Percentiles rank a stretch among this genome's conserved stretches.
Evolutionary conservation across 768 basidiomycete species (phyloP).

Genomic region (Leccinum fibrillosum): DNA sequence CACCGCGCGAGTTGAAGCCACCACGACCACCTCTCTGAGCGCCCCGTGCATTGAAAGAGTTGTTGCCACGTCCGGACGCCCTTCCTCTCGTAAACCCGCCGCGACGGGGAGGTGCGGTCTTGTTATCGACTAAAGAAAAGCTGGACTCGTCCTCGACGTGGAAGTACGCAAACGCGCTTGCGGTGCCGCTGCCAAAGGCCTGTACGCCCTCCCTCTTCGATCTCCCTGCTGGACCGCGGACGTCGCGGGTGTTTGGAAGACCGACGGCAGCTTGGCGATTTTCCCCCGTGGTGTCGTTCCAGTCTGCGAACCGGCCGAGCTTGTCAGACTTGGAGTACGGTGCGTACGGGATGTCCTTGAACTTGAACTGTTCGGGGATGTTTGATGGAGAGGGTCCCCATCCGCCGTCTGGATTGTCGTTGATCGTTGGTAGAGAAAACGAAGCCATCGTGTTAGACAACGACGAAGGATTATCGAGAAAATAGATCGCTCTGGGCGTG

Average conservation of each 20-base stretch:
- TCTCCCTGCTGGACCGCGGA: slow-evolving; percentile 51
- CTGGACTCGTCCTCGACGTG: slow-evolving; percentile 97
- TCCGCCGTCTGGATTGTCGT: slow-evolving; percentile 90
- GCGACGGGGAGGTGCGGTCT: slow-evolving; percentile 64
- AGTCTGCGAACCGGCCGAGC: slow-evolving; percentile 95
- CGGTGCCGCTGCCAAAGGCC: slow-evolving; percentile 86
- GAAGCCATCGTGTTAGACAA: slow-evolving; percentile 52
- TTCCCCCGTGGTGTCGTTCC: slow-evolving; percentile 79
- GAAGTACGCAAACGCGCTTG: slow-evolving; percentile 93
- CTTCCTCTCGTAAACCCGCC: slow-evolving; percentile 62
- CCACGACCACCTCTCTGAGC: slow-evolving; percentile 44
- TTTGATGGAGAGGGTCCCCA: slow-evolving; percentile 88
- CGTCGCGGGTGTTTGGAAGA: slow-evolving; percentile 41
- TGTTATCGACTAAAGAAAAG: slow-evolving; percentile 95
- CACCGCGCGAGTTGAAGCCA: slow-evolving; percentile 44
- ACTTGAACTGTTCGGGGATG: slow-evolving; percentile 89
- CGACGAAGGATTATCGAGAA: slow-evolving; percentile 18
- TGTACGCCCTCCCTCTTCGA: slow-evolving; percentile 75
- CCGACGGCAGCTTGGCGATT: slow-evolving; percentile 55
- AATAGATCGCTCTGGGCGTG: slow-evolving; percentile 16
- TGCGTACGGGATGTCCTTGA: slow-evolving; percentile 98
- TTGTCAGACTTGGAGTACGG: slow-evolving; percentile 99
- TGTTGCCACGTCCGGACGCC: slow-evolving; percentile 31
- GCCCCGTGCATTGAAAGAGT: slow-evolving; percentile 42
- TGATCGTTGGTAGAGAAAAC: slow-evolving; percentile 82